Conservation (phyloP, 2,329 filamentous ascomycete genomes). For the Calonectria pauciramosa region DNA sequence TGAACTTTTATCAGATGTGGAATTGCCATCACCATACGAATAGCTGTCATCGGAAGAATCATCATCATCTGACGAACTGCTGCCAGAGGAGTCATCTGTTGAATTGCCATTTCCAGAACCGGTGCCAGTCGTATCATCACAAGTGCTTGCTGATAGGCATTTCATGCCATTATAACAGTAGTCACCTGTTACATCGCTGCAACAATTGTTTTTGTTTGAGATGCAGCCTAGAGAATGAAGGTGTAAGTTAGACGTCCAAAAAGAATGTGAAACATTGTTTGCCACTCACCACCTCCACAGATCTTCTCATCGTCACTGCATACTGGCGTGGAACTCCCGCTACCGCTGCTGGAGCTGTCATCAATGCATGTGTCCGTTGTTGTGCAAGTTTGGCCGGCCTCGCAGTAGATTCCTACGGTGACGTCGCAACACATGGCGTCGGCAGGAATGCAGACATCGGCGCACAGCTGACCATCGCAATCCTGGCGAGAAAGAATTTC, state of each 20-base stretch:
- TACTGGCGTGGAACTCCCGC: neutral
- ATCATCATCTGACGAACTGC: neutral
- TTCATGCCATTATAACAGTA: neutral
- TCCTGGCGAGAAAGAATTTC: neutral
- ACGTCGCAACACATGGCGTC: conserved; percentile 1
- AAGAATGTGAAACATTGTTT: neutral
- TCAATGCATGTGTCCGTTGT: neutral
- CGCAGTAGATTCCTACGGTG: neutral
- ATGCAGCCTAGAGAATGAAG: neutral
- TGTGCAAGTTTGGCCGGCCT: neutral
- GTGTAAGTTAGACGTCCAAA: neutral
- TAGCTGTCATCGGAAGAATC: neutral
- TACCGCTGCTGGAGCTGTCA: neutral
- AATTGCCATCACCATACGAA: neutral
- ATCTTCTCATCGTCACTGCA: neutral
- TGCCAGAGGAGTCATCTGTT: neutral
- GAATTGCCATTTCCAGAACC: neutral
- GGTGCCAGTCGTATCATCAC: neutral
- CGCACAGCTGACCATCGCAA: neutral
- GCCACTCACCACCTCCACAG: neutral
- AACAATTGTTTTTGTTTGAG: neutral
- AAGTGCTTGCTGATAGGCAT: neutral
- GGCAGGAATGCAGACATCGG: neutral
- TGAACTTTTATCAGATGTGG: neutral
- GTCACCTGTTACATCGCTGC: neutral